Base-by-base conservation (phyloP, 331 rosid species). In the Arachis monticola region DNA sequence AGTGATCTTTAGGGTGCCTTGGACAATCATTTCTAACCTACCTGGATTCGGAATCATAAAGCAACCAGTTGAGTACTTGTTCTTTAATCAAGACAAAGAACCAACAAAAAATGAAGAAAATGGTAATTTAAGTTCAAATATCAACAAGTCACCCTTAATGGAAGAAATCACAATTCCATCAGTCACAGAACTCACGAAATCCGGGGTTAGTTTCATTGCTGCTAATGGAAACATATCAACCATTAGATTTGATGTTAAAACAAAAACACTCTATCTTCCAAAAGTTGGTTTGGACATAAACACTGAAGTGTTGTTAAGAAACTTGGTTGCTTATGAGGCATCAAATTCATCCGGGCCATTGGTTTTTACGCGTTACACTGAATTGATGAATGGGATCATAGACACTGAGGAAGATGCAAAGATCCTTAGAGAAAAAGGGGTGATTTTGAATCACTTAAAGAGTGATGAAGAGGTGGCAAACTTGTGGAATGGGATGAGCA, bases 401-500 rank as follows among this genome's bases (percentile, higher is more conserved):
- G 97, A 92, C 70, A 51, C 88, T 0, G 91, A 79, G 13, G 88
- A 88, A 27, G 97, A 92, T n/a, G 97, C 79, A 60, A 88, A 45
- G 79, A 5, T 85, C 80, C 88, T 92, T 6, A 85, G 88, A 73
- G 89, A 83, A 63, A 87, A 77, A 13, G 91, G 97, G 14, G 72
- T 88, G 13, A 81, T 90, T 76, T 8, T 82, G 85, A 92, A 85
- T 82, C 91, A 64, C 75, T 69, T 92, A 83, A 90, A 88, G 81
- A 88, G 84, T 59, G 94, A 92, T 78, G 79, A 79, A 61, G 96
- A 92, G 64, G 92, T 85, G 30, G 84, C 91, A 3, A 77, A 75
- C 2, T 32, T 88, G 59, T 90, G 90, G 88, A 92, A 90, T 75
- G 97, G 94, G 55, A 92, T 92, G 97, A 90, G 80, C 81, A 88